These are phyloP conservation scores for Sporothrix inflata DNA, from an alignment of 2,329 filamentous ascomycete genomes.

Conservation along the genomic window DNA sequence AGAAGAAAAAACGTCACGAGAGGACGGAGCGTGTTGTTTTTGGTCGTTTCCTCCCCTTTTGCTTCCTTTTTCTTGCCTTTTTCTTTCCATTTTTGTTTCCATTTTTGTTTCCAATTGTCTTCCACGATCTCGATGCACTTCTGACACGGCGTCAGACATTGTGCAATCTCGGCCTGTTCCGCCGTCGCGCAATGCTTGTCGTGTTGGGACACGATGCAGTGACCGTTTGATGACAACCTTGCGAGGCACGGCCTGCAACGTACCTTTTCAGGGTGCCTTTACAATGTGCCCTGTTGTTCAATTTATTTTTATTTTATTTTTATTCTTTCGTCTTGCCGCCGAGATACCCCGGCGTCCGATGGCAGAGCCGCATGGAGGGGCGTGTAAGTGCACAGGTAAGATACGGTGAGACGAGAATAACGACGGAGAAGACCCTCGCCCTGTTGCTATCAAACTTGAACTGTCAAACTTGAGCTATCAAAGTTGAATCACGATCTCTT, in stretches of 20 bases:
- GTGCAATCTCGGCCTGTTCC: background rate
- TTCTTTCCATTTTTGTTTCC: background rate
- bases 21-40: no score
- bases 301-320: background rate
- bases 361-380: background rate
- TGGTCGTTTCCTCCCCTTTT: no score
- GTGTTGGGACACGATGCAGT: background rate
- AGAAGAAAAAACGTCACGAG: background rate
- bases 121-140: background rate
- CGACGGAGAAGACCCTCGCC: background rate
- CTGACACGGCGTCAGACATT: background rate
- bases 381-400: background rate
- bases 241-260: background rate
- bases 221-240: background rate
- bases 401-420: background rate
- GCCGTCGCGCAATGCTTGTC: no score
- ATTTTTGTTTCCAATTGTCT: background rate
- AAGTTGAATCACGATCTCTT: background rate
- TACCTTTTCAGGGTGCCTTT: background rate
- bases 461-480: background rate
- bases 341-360: slow-evolving; percentile 4
- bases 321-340: background rate
- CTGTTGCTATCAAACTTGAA: background rate
- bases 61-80: background rate
- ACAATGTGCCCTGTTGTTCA: background rate